Conservation (phyloP, 768 basidiomycete species). For the Rhizopogon sp. region DNA sequence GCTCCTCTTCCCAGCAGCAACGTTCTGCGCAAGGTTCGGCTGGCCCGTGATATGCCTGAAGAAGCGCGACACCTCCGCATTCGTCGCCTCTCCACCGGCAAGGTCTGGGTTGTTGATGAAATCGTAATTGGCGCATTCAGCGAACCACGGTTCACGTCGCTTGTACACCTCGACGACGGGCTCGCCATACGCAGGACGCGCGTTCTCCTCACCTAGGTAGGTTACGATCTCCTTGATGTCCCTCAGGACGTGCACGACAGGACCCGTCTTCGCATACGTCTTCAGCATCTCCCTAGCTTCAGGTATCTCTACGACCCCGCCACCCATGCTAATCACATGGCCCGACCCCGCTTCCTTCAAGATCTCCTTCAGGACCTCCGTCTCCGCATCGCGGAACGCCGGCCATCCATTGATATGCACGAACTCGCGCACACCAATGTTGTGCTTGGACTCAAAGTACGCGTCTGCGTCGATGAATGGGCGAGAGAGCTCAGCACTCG, state of each 20-base stretch:
- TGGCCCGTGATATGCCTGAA: slow-evolving; percentile 83
- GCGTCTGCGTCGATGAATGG: slow-evolving; percentile 81
- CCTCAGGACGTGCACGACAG: slow-evolving; percentile 82
- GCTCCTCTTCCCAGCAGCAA: slow-evolving; percentile 55
- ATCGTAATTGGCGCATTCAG: slow-evolving; percentile 74
- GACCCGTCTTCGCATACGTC: slow-evolving; percentile 49
- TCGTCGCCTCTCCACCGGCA: slow-evolving; percentile 7
- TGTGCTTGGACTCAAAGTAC: slow-evolving; percentile 62
- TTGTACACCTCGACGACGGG: slow-evolving; percentile 77
- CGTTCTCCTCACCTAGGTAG: slow-evolving; percentile 72
- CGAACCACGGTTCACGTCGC: slow-evolving; percentile 83
- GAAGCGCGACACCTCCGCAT: slow-evolving; percentile 71
- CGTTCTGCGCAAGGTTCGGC: slow-evolving; percentile 58
- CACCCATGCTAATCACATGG: slow-evolving; percentile 87
- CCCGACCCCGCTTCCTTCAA: slow-evolving; percentile 47
- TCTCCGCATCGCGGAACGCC: slow-evolving; percentile 82
- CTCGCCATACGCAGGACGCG: slow-evolving; percentile 87
- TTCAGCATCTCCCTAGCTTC: slow-evolving; percentile 69
- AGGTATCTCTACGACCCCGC: slow-evolving; percentile 88
- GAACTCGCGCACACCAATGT: slow-evolving; percentile 63
- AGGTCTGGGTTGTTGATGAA: slow-evolving; percentile 70
- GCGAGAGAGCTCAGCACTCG: slow-evolving; percentile 68
- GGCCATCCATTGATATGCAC: slow-evolving; percentile 86
- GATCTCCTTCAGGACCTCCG: slow-evolving; percentile 61
- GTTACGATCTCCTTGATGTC: slow-evolving; percentile 75